Percentiles rank a stretch among this genome's conserved stretches.
These are phyloP conservation scores for Mycena sp. DNA, from an alignment of 1,284 basidiomycete species.

Conservation along the genomic window DNA sequence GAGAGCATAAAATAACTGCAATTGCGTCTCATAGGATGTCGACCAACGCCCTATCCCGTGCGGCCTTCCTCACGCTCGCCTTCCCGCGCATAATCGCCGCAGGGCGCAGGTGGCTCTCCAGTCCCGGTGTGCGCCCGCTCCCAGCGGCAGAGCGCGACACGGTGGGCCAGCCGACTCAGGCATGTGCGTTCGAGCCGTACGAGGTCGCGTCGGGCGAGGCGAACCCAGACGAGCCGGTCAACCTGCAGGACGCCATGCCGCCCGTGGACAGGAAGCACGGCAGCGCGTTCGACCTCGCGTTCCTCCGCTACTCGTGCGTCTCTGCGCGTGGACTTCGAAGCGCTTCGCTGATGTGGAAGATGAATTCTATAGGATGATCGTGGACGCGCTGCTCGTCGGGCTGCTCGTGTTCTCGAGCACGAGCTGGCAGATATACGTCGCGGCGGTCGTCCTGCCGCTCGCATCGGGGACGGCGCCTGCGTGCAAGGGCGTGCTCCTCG, in stretches of 20 bases:
- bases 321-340: not conserved
- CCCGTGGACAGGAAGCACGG: slow-evolving; percentile 8
- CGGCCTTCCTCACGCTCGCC: slow-evolving; percentile 25
- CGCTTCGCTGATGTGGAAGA: not conserved
- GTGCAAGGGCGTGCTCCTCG: slow-evolving; percentile 25
- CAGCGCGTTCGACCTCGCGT: slow-evolving; percentile 25
- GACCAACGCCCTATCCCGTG: slow-evolving; percentile 24
- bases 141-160: not conserved
- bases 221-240: not conserved
- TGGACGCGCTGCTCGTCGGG: slow-evolving; percentile 18
- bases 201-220: not conserved
- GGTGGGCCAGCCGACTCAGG: not conserved
- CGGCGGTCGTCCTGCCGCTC: slow-evolving; percentile 21
- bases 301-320: slow-evolving; percentile 26
- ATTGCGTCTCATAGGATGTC: slow-evolving; percentile 14
- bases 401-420: slow-evolving; percentile 17
- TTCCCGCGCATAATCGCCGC: slow-evolving; percentile 21
- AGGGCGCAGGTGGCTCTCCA: slow-evolving; percentile 2
- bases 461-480: slow-evolving; percentile 27
- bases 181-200: not conserved
- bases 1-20: not conserved
- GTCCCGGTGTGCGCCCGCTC: too few species aligned
- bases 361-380: slow-evolving; percentile 16
- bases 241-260: not conserved
- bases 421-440: slow-evolving; percentile 16